Base-by-base conservation (phyloP, 352 stramenopile species). In the Phytophthora fragariae region DNA sequence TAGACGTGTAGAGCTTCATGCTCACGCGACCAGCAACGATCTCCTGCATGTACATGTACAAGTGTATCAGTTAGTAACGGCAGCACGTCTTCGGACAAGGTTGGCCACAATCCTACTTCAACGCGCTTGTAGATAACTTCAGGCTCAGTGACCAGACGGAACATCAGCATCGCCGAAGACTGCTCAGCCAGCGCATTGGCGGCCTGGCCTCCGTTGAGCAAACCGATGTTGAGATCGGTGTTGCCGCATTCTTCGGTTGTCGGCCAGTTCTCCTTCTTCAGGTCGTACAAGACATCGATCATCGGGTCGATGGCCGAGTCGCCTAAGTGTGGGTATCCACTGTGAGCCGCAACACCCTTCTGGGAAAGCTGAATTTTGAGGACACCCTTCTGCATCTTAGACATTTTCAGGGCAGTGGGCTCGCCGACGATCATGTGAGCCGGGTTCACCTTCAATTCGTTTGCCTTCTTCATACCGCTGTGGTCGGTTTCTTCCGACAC, bases 111-210 rank as follows among this genome's bases (percentile, higher is more conserved):
- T 41, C 67, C n/a, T 65, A 85, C 81, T 68, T 92, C 78, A 46
- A 97, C 85, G 2, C 85, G 83, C 21, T 82, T 70, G 35, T 96
- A 80, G 24, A 97, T 86, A 47, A 84, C 67, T 12, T 94, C 83
- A 10, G 89, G 91, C 24, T 87, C 77, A 19, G 80, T 86, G 24
- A 89, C 95, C 55, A 97, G 65, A 33, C 91, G 86, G 77, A 97
- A 97, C 89, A 97, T 96, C 31, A 96, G 84, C 78, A 93, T 92
- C n/a, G 89, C 91, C 15, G 89, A 92, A 1, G 88, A 88, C n/a
- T 87, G 74, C 54, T 96, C 91, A 7, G 91, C 86, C 39, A 97
- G 76, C 46, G 91, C 91, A 57, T 97, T 96, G 6, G 87, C 84
- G 3, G 90, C 90, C 59, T 93, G 89, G 0, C 90, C 90, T 27